Conservation (phyloP, 1,139 yeast genomes). For the Yamadazyma sp. region DNA sequence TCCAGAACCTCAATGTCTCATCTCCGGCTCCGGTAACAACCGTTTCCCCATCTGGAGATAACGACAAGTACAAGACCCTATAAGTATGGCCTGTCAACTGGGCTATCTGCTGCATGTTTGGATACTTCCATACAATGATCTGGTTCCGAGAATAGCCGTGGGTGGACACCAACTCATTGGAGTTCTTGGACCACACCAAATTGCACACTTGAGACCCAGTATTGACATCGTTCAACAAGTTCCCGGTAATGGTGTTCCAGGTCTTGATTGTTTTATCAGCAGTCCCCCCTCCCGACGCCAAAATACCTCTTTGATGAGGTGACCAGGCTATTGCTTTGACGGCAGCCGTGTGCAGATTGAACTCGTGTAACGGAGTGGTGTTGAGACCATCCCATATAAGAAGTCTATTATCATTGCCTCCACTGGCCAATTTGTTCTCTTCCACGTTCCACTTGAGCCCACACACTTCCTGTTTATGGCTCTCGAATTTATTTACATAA, state of each 20-base stretch:
- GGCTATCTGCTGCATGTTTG: conserved; percentile 89
- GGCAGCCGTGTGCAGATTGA: conserved; percentile 88
- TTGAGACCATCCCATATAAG: conserved; percentile 85
- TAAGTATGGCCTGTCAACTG: conserved; percentile 93
- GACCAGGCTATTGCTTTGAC: conserved; percentile 98
- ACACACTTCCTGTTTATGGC: conserved; percentile 93
- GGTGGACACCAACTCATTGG: conserved; percentile 89
- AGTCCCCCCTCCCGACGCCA: conserved; percentile 97
- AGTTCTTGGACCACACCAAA: conserved; percentile 87
- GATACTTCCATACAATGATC: conserved; percentile 92
- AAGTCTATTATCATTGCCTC: conserved; percentile 88
- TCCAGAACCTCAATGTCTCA: conserved; percentile 93
- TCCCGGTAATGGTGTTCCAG: conserved; percentile 88
- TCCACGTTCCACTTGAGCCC: conserved; percentile 93
- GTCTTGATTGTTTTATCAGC: conserved; percentile 88
- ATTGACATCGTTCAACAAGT: conserved; percentile 71
- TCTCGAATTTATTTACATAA: conserved; percentile 65
- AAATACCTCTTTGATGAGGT: conserved; percentile 90
- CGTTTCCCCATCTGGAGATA: conserved; percentile 97
- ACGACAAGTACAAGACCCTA: conserved; percentile 82
- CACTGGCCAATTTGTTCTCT: conserved; percentile 84
- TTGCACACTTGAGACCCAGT: conserved; percentile 97
- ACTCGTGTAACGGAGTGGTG: conserved; percentile 67
- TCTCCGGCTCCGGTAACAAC: conserved; percentile 99
- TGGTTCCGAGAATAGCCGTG: conserved; percentile 94